A percentile compares a stretch with the other conserved stretches of the same genome.
These are phyloP conservation scores for Phialocephala subalpina DNA, from an alignment of 2,329 filamentous ascomycete species.

Conservation along the genomic window DNA sequence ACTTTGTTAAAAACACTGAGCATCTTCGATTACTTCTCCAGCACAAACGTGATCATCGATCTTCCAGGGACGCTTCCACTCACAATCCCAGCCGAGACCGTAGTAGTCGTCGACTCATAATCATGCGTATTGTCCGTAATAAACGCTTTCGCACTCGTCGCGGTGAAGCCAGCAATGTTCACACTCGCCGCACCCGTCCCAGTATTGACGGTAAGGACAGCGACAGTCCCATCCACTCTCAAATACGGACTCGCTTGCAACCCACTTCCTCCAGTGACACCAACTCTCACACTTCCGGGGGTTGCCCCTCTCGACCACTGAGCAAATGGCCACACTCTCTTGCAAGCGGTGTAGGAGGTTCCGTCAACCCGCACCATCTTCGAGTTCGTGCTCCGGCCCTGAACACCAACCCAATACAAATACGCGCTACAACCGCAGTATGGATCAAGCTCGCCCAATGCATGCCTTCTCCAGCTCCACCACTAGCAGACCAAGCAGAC, in stretches of 20 bases:
- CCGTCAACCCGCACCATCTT: constrained; percentile 34
- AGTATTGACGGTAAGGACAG: constrained; percentile 32
- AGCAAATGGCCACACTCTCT: constrained; percentile 35
- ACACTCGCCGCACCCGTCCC: constrained; percentile 19
- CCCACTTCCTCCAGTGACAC: constrained; percentile 14
- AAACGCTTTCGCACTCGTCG: constrained; percentile 19
- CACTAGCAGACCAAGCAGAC: constrained; percentile 55
- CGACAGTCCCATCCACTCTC: constrained; percentile 33
- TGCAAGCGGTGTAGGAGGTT: constrained; percentile 19
- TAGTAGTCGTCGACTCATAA: constrained; percentile 11
- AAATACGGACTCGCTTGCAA: constrained; percentile 11
- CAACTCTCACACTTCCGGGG: constrained; percentile 32
- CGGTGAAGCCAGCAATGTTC: constrained; percentile 22
- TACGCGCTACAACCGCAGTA: constrained; percentile 58
- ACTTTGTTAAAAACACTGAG: too few species aligned
- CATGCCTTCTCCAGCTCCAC: constrained; percentile 58
- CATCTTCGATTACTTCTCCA: background rate
- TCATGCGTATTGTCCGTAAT: constrained; percentile 27
- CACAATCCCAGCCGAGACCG: constrained; percentile 13
- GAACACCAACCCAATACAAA: constrained; percentile 60
- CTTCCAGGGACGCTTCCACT: constrained; percentile 22
- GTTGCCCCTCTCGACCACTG: constrained; percentile 30
- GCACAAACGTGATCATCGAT: constrained; percentile 17
- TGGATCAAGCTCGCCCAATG: constrained; percentile 64
- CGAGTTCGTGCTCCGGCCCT: constrained; percentile 44